A percentile compares a stretch with the other conserved stretches of the same genome.
These are phyloP conservation scores for Didymella pomorum DNA, from an alignment of 2,329 filamentous ascomycete species.

Conservation along the genomic window DNA sequence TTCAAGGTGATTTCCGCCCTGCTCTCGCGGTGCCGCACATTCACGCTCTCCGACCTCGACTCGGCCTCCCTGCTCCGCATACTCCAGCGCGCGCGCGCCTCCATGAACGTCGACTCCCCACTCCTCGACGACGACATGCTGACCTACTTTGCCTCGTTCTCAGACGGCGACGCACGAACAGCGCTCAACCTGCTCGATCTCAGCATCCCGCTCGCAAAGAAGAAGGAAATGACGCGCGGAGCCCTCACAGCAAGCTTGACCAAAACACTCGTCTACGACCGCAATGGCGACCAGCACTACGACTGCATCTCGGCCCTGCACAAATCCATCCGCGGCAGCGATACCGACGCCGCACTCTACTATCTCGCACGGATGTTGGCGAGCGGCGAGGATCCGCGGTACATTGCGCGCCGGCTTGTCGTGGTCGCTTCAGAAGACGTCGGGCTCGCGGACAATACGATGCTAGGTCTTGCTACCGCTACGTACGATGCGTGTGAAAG, in stretches of 20 bases:
- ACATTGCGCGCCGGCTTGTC: conserved; percentile 89
- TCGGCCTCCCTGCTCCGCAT: conserved; percentile 77
- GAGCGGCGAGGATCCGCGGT: conserved; percentile 91
- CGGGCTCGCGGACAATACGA: conserved; percentile 83
- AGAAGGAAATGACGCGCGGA: conserved; percentile 72
- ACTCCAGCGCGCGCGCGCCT: conserved; percentile 76
- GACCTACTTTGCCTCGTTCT: conserved; percentile 81
- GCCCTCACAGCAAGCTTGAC: conserved; percentile 84
- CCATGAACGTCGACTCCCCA: conserved; percentile 58
- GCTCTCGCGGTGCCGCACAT: conserved; percentile 87
- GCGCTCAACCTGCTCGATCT: conserved; percentile 92
- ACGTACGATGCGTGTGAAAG: conserved; percentile 89
- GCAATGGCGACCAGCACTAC: conserved; percentile 95
- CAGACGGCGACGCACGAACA: conserved; percentile 91
- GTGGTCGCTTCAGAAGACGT: conserved; percentile 96
- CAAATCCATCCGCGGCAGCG: conserved; percentile 88
- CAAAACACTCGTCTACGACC: conserved; percentile 92
- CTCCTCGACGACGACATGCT: conserved; percentile 81
- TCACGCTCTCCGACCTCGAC: conserved; percentile 79
- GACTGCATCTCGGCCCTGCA: conserved; percentile 97
- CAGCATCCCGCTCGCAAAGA: conserved; percentile 76
- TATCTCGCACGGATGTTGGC: conserved; percentile 96
- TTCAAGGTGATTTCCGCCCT: conserved; percentile 92
- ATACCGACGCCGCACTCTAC: conserved; percentile 88
- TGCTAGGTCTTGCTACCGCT: conserved; percentile 84